Conservation (phyloP, 1,139 yeast species). For the Geotrichum australiense region DNA sequence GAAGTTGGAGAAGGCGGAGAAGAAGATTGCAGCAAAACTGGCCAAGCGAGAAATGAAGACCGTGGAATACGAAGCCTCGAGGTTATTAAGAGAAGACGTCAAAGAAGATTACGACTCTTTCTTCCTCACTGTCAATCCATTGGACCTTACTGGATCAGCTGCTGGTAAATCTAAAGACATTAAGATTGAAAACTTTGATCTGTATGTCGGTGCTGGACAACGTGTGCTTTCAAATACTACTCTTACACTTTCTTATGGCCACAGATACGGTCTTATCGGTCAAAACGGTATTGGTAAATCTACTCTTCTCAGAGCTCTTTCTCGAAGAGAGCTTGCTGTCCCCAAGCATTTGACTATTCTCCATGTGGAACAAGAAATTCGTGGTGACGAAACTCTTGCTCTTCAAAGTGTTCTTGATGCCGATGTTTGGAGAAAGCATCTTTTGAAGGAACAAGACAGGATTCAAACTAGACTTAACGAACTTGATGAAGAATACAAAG, state of each 20-base stretch:
- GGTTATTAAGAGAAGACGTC: conserved; percentile 56
- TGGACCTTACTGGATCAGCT: conserved; percentile 73
- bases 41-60: conserved; percentile 68
- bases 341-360: conserved; percentile 93
- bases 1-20: conserved; percentile 94
- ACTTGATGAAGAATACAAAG: conserved; percentile 59
- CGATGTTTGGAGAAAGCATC: conserved; percentile 96
- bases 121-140: conserved; percentile 89
- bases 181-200: conserved; percentile 84
- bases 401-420: conserved; percentile 94
- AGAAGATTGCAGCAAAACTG: conserved; percentile 92
- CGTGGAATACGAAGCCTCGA: conserved; percentile 82
- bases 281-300: conserved; percentile 99
- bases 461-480: conserved; percentile 69
- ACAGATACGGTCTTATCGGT: conserved; percentile 95
- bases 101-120: conserved; percentile 85
- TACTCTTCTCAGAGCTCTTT: conserved; percentile 79
- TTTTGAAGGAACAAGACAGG: conserved; percentile 66
- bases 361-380: conserved; percentile 95
- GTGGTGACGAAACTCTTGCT: conserved; percentile 88
- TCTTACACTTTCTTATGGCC: conserved; percentile 81
- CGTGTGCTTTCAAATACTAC: conserved; percentile 87
- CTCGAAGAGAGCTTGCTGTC: conserved; percentile 86
- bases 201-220: conserved; percentile 92
- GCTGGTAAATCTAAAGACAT: conserved; percentile 95